Conservation (phyloP, 768 basidiomycete species). For the Trametes cingulata region DNA sequence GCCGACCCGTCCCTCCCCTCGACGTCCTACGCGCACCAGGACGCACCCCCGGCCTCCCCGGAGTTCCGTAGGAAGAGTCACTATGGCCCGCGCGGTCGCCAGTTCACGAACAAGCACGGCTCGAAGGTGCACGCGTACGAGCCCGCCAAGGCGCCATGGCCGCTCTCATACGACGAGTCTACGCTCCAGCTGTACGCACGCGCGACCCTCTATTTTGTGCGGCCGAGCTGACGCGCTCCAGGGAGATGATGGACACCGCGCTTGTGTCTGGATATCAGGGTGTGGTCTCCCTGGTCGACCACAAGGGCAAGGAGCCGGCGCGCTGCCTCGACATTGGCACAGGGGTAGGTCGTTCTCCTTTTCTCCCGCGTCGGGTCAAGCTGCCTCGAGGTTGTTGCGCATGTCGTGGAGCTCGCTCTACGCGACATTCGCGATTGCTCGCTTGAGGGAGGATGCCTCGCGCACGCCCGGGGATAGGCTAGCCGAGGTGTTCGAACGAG, state of each 20-base stretch:
- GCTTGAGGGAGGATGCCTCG: too few relatives aligned
- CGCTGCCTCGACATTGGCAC: constrained; percentile 71
- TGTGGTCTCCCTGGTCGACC: constrained; percentile 60
- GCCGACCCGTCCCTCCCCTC: constrained; percentile 14
- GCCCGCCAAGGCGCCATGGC: constrained; percentile 77
- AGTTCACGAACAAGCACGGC: constrained; percentile 60
- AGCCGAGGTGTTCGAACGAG: too few relatives aligned
- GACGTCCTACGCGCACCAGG: constrained; percentile 7
- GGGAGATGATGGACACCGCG: constrained; percentile 16
- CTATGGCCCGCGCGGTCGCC: constrained; percentile 45
- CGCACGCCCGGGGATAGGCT: too few relatives aligned
- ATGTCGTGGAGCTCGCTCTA: neutral
- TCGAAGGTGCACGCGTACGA: constrained; percentile 66
- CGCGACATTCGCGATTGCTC: too few relatives aligned
- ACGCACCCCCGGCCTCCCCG: neutral
- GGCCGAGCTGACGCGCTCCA: neutral
- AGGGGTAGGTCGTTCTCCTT: constrained; percentile 50
- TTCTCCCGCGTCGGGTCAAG: neutral
- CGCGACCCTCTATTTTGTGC: neutral
- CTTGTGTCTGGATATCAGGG: constrained; percentile 43
- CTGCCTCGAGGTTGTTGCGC: neutral
- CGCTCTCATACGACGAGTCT: constrained; percentile 65
- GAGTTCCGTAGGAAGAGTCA: constrained; percentile 13
- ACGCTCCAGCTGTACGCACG: constrained; percentile 64
- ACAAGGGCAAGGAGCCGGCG: constrained; percentile 51